Evolutionary conservation across 495 filamentous ascomycete genomes (phyloP).

Genomic region (Pseudotulostoma volvatum): DNA sequence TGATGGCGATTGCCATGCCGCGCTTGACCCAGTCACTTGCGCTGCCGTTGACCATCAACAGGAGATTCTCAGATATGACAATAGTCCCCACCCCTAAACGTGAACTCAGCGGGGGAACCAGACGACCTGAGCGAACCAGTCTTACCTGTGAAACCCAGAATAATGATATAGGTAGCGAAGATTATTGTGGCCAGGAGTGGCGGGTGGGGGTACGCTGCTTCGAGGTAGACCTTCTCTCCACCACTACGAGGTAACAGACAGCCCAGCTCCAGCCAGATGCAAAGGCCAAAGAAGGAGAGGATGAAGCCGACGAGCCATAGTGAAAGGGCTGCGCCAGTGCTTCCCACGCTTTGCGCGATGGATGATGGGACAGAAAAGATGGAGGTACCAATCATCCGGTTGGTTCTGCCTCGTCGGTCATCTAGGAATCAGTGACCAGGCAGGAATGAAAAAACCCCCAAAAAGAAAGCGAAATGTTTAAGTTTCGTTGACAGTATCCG

Average conservation of each 20-base stretch:
- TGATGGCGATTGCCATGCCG: slow-evolving; percentile 47
- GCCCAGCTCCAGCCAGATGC: slow-evolving; percentile 22
- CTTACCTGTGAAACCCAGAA: too few species aligned
- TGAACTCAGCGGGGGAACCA: too few species aligned
- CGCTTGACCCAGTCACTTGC: slow-evolving; percentile 52
- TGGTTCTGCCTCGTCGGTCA: slow-evolving; percentile 25
- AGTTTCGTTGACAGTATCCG: slow-evolving; percentile 19
- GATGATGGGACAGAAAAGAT: slow-evolving; percentile 46
- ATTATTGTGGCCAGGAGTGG: slow-evolving; percentile 49
- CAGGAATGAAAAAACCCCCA: slow-evolving; percentile 1
- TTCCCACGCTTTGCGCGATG: slow-evolving; percentile 36
- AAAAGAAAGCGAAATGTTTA: slow-evolving; percentile 2
- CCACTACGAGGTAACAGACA: slow-evolving; percentile 36
- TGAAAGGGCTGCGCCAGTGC: slow-evolving; percentile 34
- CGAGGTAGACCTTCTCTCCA: slow-evolving; percentile 56
- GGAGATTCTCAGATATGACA: slow-evolving; percentile 53
- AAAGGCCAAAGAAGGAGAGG: slow-evolving; percentile 25
- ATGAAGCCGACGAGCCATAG: slow-evolving; percentile 36
- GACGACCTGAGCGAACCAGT: too few species aligned
- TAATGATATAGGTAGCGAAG: slow-evolving; percentile 41
- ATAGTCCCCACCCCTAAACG: slow-evolving; percentile 46
- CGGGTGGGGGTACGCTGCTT: slow-evolving; percentile 46
- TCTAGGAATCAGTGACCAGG: slow-evolving; percentile 3
- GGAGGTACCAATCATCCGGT: slow-evolving; percentile 50
- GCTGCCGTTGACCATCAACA: slow-evolving; percentile 42